These are phyloP conservation scores for Ceratocystis papillata DNA, from an alignment of 2,329 filamentous ascomycete species.

Conservation along the genomic window DNA sequence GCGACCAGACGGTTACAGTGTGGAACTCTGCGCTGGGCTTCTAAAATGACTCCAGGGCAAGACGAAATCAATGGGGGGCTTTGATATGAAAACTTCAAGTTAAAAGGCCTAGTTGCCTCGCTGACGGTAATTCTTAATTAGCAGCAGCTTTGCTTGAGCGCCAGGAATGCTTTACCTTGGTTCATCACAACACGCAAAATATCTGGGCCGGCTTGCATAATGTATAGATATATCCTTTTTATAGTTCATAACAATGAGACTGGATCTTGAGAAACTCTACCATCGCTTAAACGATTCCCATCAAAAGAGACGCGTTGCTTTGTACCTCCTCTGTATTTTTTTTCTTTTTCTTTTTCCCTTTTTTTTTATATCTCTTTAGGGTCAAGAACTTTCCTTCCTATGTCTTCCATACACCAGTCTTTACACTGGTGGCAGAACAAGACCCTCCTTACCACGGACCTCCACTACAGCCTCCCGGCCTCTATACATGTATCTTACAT, in stretches of 20 bases:
- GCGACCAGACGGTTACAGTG: constrained; percentile 22
- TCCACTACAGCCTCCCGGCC: constrained; percentile 28
- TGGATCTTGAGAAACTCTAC: constrained; percentile 10
- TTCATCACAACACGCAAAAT: background rate
- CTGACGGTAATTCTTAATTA: background rate
- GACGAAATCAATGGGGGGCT: background rate
- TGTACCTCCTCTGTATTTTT: background rate
- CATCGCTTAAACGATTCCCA: background rate
- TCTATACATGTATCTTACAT: constrained; percentile 36
- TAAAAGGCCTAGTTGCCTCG: background rate
- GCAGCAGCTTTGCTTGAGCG: background rate
- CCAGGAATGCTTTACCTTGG: background rate
- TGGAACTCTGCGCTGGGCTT: constrained; percentile 25
- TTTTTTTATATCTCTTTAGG: background rate
- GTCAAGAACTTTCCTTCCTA: background rate
- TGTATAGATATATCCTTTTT: background rate
- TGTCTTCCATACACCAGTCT: background rate
- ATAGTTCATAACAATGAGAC: constrained; percentile 15
- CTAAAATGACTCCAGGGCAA: constrained; percentile 4
- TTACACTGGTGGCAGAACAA: constrained; percentile 26
- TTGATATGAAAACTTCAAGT: background rate
- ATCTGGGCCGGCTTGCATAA: background rate
- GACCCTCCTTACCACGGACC: constrained; percentile 32
- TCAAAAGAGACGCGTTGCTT: background rate
- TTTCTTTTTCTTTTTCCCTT: background rate